Conservation (phyloP, 164 flowering plant genomes). For the Vitis amurensis region DNA sequence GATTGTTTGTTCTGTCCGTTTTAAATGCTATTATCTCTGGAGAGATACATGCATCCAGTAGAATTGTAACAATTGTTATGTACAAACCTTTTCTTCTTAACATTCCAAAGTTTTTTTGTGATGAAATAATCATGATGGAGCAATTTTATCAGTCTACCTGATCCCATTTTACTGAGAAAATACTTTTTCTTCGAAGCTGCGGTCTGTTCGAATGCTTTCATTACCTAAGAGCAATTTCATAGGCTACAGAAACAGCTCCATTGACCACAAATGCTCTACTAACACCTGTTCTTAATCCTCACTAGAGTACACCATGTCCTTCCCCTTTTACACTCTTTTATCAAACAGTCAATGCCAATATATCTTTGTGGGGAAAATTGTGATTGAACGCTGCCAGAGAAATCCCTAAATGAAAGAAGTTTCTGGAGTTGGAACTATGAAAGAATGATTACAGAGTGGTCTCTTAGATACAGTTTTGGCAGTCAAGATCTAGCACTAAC, state of each 20-base stretch:
- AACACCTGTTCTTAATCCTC: conserved; percentile 81
- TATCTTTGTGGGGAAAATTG: conserved; percentile 37
- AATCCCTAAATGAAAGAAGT: too few relatives aligned
- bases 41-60: background rate
- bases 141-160: too few relatives aligned
- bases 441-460: too few relatives aligned
- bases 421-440: background rate
- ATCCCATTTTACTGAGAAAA: background rate
- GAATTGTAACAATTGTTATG: too few relatives aligned
- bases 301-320: conserved; percentile 64
- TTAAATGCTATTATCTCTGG: background rate
- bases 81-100: too few relatives aligned
- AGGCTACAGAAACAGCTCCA: conserved; percentile 76
- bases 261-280: conserved; percentile 85
- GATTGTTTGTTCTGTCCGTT: background rate
- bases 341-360: conserved; percentile 71
- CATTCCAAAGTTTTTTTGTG: too few relatives aligned
- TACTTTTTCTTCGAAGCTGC: background rate
- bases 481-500: too few relatives aligned
- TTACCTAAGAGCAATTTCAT: conserved; percentile 67
- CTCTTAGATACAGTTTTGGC: too few relatives aligned
- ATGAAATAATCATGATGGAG: too few relatives aligned
- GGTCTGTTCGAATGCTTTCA: conserved; percentile 22
- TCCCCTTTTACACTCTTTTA: conserved; percentile 57
- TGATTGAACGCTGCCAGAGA: conserved; percentile 25